phyloP scores from a whole-genome alignment of 495 filamentous ascomycete genomes.

The Penicillium cosmopolitanum region DNA sequence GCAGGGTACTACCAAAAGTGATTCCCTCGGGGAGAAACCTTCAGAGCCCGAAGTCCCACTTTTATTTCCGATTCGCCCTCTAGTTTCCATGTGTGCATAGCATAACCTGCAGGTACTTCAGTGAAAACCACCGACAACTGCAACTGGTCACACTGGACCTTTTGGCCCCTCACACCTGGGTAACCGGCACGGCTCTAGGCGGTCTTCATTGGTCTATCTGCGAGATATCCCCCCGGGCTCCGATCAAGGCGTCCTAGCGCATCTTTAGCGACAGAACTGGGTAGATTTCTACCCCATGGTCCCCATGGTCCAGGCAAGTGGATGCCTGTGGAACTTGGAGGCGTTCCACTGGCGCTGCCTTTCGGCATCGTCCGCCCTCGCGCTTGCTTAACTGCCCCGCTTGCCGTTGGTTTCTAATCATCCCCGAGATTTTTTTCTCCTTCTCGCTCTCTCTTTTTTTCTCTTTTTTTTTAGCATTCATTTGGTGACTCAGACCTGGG shows the following conservation, averaged over 20 bases:
- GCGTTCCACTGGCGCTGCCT: slow-evolving; percentile 7
- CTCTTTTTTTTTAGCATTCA: not conserved
- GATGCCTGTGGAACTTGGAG: slow-evolving; percentile 17
- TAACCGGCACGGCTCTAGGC: slow-evolving; percentile 24
- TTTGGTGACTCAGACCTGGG: not conserved
- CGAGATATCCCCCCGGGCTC: slow-evolving; percentile 6
- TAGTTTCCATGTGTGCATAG: not conserved
- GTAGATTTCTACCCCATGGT: slow-evolving; percentile 6
- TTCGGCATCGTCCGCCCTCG: slow-evolving; percentile 25
- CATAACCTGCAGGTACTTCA: not conserved
- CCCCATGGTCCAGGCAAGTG: slow-evolving; percentile 20
- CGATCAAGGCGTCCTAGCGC: slow-evolving; percentile 11
- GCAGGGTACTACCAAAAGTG: not conserved
- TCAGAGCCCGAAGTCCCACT: not conserved
- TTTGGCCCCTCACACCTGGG: slow-evolving; percentile 18
- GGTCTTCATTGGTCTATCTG: slow-evolving; percentile 17
- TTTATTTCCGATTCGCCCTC: not conserved
- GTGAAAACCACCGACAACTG: not conserved
- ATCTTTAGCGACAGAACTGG: not conserved
- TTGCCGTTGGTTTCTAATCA: slow-evolving; percentile 28
- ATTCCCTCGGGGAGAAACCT: not conserved
- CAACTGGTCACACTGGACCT: slow-evolving; percentile 11
- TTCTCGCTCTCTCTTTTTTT: not conserved
- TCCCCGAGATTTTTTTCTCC: slow-evolving; percentile 13
- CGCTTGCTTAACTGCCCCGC: slow-evolving; percentile 19